Conservation (phyloP, 306 rosid species). For the Luffa acutangula region DNA sequence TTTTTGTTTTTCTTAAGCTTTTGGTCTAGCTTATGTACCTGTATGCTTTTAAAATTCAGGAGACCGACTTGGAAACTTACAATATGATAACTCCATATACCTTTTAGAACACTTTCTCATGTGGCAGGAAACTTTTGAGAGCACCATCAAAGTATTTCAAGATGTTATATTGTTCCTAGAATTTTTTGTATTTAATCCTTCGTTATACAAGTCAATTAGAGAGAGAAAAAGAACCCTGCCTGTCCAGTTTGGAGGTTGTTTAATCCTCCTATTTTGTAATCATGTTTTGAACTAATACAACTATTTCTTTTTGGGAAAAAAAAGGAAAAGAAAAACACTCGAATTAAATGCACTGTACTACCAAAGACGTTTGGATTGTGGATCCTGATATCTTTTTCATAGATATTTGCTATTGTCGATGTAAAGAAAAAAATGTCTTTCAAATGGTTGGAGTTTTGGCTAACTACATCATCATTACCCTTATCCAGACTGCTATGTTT, state of each 20-base stretch:
- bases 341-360: neutral
- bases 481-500: neutral
- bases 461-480: neutral
- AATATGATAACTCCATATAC: neutral
- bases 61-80: neutral
- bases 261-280: neutral
- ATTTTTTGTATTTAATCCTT: neutral
- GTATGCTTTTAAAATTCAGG: neutral
- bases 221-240: neutral
- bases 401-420: neutral
- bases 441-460: neutral
- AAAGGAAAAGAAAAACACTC: neutral
- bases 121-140: neutral
- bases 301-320: neutral
- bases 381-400: neutral
- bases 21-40: neutral
- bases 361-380: neutral
- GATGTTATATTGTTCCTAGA: neutral
- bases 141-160: neutral
- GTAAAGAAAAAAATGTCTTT: neutral
- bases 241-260: neutral
- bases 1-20: neutral
- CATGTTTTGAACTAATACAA: neutral
- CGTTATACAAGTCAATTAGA: neutral
- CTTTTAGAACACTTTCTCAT: neutral